These are phyloP conservation scores for Saccharomycopsis oosterbeekiorum DNA, from an alignment of 805 yeast species.

Conservation along the genomic window DNA sequence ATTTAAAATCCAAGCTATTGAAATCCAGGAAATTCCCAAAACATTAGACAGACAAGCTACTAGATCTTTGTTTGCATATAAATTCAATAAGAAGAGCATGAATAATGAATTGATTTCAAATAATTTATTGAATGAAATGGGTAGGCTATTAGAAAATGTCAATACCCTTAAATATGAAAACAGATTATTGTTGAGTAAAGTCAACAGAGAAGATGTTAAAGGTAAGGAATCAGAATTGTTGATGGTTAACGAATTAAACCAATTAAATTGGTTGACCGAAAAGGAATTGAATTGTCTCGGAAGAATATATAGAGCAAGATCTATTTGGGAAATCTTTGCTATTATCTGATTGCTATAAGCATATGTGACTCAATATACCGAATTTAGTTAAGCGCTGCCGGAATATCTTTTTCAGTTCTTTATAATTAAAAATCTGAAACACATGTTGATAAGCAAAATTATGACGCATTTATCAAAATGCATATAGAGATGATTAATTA, in stretches of 20 bases:
- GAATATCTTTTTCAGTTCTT: background rate
- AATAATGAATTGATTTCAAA: slow-evolving; percentile 38
- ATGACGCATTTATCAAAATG: background rate
- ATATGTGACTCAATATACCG: background rate
- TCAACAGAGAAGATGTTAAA: slow-evolving; percentile 82
- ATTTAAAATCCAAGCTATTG: slow-evolving; percentile 61
- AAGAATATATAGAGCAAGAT: slow-evolving; percentile 44
- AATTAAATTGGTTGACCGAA: slow-evolving; percentile 50
- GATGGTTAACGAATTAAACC: slow-evolving; percentile 64
- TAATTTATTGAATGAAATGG: slow-evolving; percentile 43
- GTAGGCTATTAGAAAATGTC: slow-evolving; percentile 39
- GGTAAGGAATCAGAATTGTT: slow-evolving; percentile 71
- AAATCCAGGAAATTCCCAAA: slow-evolving; percentile 89
- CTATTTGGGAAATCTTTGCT: slow-evolving; percentile 48
- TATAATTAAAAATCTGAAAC: background rate
- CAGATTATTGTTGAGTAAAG: slow-evolving; percentile 61
- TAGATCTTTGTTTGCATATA: slow-evolving; percentile 75
- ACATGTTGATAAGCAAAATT: background rate
- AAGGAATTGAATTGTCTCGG: slow-evolving; percentile 46
- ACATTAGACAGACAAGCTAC: slow-evolving; percentile 87
- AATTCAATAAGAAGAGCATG: slow-evolving; percentile 49
- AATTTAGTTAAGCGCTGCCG: background rate
- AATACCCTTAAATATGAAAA: slow-evolving; percentile 49
- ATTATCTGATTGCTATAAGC: slow-evolving; percentile 18
- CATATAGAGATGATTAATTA: background rate